Evolutionary conservation across 768 basidiomycete genomes (phyloP), one percentile per base, ranked within the genome.

Genomic region (Termitomyces sp.): DNA sequence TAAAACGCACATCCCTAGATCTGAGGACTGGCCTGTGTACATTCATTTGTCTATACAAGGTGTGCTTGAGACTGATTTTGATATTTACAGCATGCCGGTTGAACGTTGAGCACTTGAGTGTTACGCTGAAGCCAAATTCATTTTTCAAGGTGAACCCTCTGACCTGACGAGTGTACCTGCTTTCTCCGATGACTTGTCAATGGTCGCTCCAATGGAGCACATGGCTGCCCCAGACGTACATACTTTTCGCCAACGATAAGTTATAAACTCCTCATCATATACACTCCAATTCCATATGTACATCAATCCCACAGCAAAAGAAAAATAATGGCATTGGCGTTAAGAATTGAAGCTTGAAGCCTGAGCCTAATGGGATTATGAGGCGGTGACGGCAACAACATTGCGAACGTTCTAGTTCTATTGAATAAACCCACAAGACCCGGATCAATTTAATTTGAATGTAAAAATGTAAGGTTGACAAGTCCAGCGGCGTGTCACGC

Each of bases 1-100:
- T 23, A 83, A 83, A 28, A 93, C 89, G 0, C 91, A 93, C 67
- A 86, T 93, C 52, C 89, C 90, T 28, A 82, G 91, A 62, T 91
- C 90, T 3, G 93, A 93, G 69, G 91, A 93, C 69, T 93, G 89
- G 89, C 90, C 92, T 38, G 89, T 92, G 86, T 90, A 76, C 14
- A 50, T 61, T 57, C 7, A 48, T 43, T 53, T 63, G 40, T 38
- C 50, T 32, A 14, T 55, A 36, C 30, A 33, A 38, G 7, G 6
- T 59, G 50, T 26, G 47, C n/a, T 26, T n/a, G 23, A 36, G 47
- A 20, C 40, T 7, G 14, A 3, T 57, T 55, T 41, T 54, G 63
- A 64, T 10, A 7, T 14, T 47, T 61, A 3, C 56, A 91, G 89
- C 35, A 94, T 93, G 92, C 92, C 93, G 8, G 88, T 84, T 30